These are phyloP conservation scores for Pelargonium cotyledonis DNA, from an alignment of 441 rosid species.

Conservation along the genomic window DNA sequence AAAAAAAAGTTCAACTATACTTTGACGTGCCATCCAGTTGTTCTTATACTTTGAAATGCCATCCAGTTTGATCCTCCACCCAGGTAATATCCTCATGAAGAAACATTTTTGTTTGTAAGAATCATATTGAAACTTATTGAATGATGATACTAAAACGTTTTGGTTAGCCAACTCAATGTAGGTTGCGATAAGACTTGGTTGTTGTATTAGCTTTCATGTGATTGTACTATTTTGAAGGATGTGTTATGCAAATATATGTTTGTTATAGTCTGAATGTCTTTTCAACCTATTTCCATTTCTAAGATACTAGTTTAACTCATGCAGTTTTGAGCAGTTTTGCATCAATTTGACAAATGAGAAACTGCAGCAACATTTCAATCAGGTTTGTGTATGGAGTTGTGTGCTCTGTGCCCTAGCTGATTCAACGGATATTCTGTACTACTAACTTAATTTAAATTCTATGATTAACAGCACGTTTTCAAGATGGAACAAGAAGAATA, in stretches of 20 bases:
- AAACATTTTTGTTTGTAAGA: background rate
- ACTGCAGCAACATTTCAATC: constrained; percentile 79
- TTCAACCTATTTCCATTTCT: constrained; percentile 10
- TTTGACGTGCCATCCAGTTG: too few relatives aligned
- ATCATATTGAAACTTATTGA: constrained; percentile 3
- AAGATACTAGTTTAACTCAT: constrained; percentile 16
- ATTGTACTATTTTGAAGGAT: background rate
- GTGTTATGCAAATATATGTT: background rate
- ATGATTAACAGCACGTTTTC: constrained; percentile 55
- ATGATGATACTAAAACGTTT: background rate
- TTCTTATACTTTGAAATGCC: too few relatives aligned
- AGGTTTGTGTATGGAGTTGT: constrained; percentile 39
- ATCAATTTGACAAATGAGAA: constrained; percentile 81
- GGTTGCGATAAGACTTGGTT: background rate
- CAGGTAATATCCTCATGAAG: background rate
- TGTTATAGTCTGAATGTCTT: background rate
- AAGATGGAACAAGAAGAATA: constrained; percentile 88
- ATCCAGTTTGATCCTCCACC: background rate
- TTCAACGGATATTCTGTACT: constrained; percentile 16
- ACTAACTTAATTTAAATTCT: constrained; percentile 10
- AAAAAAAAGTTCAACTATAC: too few relatives aligned
- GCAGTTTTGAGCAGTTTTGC: constrained; percentile 83
- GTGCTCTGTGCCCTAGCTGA: constrained; percentile 8
- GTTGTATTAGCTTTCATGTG: background rate
- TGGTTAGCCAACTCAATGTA: background rate